Evolutionary conservation across 2,329 filamentous ascomycete genomes (phyloP), one percentile per base, ranked within the genome.

Genomic region (Venturiaceae sp.): DNA sequence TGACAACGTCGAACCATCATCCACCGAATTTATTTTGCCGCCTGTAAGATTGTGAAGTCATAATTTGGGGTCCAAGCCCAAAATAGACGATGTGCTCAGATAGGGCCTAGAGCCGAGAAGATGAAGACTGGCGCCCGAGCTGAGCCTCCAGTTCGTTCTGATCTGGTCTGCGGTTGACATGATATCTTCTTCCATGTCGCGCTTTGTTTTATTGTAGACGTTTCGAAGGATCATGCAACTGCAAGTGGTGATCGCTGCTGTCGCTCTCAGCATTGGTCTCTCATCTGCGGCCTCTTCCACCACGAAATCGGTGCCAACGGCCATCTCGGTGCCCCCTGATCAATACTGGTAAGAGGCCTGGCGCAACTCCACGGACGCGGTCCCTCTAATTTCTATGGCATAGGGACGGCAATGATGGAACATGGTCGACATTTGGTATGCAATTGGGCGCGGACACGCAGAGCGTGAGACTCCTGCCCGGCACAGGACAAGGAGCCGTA

Each of bases 351-450:
- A 47, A 55, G 44, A 30, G 13, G 13, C 13, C 6, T 9, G 7
- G 14, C 26, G 44, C 44, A n/a, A n/a, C n/a, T 50, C 30, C 41
- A 5, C 28, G 5, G 5, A 8, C 16, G 19, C 44, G 1, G 11
- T 26, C 3, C 26, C 9, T 50, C 44, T 50, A 26, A 50, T 26
- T 7, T 30, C 14, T 30, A 9, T 30, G 44, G 16, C 1, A 2
- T 30, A 61, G 59, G 59, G 58, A 60, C 44, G 59, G 60, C 37
- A 53, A 53, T 26, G 60, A 61, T 50, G 60, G 60, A n/a, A 28
- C 32, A 30, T 62, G 60, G 60, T 58, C 59, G 30, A 60, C 58
- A 8, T 56, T 58, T 52, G 53, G 36, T 14, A 37, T 58, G n/a
- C 33, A 37, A n/a, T 50, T 60, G 32, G 55, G 60, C 14, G 60